These are phyloP conservation scores for Arctium minus DNA, from an alignment of 129 eudicot species.

Conservation along the genomic window DNA sequence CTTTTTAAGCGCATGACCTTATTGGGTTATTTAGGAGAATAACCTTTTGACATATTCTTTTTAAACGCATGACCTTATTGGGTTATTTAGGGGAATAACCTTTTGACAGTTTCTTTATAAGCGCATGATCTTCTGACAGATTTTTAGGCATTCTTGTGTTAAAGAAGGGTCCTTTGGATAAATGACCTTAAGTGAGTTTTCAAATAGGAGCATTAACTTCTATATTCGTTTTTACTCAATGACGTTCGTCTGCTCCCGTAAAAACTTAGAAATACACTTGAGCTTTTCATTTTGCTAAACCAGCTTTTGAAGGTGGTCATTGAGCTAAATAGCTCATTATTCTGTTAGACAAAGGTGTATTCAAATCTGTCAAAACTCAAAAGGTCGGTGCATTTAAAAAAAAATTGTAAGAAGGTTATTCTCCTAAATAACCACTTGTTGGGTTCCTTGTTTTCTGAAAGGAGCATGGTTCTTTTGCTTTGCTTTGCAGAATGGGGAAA, in stretches of 20 bases:
- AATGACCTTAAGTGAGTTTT: not conserved
- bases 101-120: not conserved
- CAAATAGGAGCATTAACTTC: not conserved
- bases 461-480: not conserved
- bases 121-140: not conserved
- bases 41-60: not conserved
- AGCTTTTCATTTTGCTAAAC: not conserved
- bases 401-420: no score
- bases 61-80: not conserved
- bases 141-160: not conserved
- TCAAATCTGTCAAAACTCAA: not conserved
- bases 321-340: not conserved
- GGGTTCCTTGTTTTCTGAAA: not conserved
- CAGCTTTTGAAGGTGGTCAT: not conserved
- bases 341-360: not conserved
- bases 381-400: not conserved
- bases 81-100: not conserved
- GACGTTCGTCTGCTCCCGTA: not conserved
- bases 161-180: not conserved
- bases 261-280: not conserved
- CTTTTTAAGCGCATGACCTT: not conserved
- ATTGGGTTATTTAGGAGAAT: not conserved
- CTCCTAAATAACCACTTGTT: not conserved
- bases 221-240: not conserved
- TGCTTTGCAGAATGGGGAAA: constrained; percentile 58